Conservation (phyloP, 805 yeast species). For the Blastobotrys attinorum region DNA sequence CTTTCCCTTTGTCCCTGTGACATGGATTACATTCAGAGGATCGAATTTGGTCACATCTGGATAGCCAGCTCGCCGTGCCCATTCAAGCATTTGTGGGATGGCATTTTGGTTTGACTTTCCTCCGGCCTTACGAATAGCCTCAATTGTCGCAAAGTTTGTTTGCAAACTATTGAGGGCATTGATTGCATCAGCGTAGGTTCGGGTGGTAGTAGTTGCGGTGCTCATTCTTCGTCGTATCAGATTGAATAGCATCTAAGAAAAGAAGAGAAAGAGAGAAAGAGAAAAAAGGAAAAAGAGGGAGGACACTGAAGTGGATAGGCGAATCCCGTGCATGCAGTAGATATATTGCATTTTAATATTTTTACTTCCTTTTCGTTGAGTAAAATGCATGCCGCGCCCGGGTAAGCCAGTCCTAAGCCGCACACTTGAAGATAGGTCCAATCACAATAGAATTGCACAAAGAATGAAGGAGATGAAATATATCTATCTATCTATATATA, state of each 20-base stretch:
- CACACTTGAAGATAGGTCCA: too few species aligned
- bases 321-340: too few species aligned
- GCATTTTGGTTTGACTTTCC: constrained; percentile 58
- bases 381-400: too few species aligned
- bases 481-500: too few species aligned
- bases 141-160: constrained; percentile 83
- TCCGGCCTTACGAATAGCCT: constrained; percentile 70
- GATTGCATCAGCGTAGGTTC: constrained; percentile 60
- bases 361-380: too few species aligned
- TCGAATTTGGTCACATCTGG: constrained; percentile 54
- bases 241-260: neutral
- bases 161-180: constrained; percentile 78
- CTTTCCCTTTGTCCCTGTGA: constrained; percentile 97
- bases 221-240: constrained; percentile 5
- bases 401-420: too few species aligned
- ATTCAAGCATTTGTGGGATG: constrained; percentile 79
- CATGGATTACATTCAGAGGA: constrained; percentile 71
- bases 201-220: neutral
- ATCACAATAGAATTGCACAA: too few species aligned
- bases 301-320: too few species aligned
- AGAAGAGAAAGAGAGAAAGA: neutral
- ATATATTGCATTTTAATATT: too few species aligned
- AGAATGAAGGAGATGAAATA: too few species aligned
- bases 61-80: constrained; percentile 67
- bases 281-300: too few species aligned